These are phyloP conservation scores for Detonula confervacea DNA, from an alignment of 352 stramenopile genomes.

Conservation along the genomic window DNA sequence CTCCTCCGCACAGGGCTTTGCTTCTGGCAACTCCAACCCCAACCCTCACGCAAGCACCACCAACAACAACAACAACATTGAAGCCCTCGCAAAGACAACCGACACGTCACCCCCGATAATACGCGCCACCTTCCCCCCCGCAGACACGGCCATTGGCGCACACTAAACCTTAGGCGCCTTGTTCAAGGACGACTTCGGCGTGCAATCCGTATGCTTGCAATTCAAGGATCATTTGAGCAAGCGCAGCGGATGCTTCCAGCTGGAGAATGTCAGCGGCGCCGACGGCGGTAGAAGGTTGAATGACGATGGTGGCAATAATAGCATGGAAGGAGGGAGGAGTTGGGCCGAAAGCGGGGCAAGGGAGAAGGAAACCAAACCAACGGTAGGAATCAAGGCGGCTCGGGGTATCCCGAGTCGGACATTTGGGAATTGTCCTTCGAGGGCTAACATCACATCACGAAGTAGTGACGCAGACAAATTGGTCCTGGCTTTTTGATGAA, in stretches of 20 bases:
- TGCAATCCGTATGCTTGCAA: slow-evolving; percentile 36
- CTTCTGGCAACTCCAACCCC: neutral
- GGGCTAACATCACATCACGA: no score
- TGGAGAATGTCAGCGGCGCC: slow-evolving; percentile 3
- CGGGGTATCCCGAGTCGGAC: no score
- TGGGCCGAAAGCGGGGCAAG: no score
- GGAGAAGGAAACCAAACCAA: neutral
- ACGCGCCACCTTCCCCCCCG: slow-evolving; percentile 21
- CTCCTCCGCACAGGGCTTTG: neutral
- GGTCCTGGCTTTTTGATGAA: no score
- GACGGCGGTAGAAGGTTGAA: neutral
- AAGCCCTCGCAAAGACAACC: slow-evolving; percentile 1
- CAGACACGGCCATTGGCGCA: slow-evolving; percentile 12
- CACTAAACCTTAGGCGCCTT: slow-evolving; percentile 40
- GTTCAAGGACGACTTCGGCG: neutral
- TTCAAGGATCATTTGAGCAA: slow-evolving; percentile 27
- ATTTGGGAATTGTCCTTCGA: slow-evolving; percentile 45
- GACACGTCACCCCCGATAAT: slow-evolving; percentile 14
- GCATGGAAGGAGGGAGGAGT: no score
- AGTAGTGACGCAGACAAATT: no score
- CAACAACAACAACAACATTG: neutral
- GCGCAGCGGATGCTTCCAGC: slow-evolving; percentile 4
- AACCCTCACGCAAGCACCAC: no score
- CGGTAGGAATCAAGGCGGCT: no score
- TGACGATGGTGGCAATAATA: neutral